A percentile compares a stretch with the other conserved stretches of the same genome.
phyloP scores from a whole-genome alignment of 2,329 filamentous ascomycete species.

The Curvularia sp. region DNA sequence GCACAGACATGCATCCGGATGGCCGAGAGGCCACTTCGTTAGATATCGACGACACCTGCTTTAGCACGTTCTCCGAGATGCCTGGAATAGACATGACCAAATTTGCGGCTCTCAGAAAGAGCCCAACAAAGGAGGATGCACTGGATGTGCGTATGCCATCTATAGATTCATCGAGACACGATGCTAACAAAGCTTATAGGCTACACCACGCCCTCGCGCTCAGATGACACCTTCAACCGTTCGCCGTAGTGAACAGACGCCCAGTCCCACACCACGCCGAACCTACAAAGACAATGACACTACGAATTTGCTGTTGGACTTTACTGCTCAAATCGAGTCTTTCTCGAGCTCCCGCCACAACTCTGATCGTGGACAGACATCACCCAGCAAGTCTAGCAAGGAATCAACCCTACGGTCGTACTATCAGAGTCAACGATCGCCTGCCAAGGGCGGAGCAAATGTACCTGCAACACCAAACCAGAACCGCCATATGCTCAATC shows the following conservation, averaged over 20 bases:
- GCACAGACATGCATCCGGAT: constrained; percentile 46
- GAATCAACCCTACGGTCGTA: constrained; percentile 60
- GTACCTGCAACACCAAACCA: constrained; percentile 44
- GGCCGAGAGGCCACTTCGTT: constrained; percentile 39
- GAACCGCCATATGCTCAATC: constrained; percentile 44
- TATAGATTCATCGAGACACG: background rate
- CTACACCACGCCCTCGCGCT: constrained; percentile 46
- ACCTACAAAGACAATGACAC: constrained; percentile 64
- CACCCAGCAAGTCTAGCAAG: constrained; percentile 60
- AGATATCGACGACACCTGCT: constrained; percentile 72
- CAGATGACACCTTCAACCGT: constrained; percentile 60
- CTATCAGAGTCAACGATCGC: constrained; percentile 46
- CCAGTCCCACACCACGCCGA: constrained; percentile 62
- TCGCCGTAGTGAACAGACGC: constrained; percentile 53
- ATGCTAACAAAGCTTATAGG: constrained; percentile 22
- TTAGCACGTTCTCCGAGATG: constrained; percentile 89
- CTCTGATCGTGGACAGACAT: constrained; percentile 51
- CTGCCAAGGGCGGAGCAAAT: constrained; percentile 37
- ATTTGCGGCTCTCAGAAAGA: constrained; percentile 75
- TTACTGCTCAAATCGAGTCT: constrained; percentile 77
- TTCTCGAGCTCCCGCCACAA: constrained; percentile 53
- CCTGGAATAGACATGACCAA: constrained; percentile 79
- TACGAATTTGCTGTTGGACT: constrained; percentile 83
- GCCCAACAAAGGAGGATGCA: constrained; percentile 53
- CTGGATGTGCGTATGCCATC: constrained; percentile 24